These are phyloP conservation scores for Evansstolkia leycettana DNA, from an alignment of 495 filamentous ascomycete genomes.

Conservation along the genomic window DNA sequence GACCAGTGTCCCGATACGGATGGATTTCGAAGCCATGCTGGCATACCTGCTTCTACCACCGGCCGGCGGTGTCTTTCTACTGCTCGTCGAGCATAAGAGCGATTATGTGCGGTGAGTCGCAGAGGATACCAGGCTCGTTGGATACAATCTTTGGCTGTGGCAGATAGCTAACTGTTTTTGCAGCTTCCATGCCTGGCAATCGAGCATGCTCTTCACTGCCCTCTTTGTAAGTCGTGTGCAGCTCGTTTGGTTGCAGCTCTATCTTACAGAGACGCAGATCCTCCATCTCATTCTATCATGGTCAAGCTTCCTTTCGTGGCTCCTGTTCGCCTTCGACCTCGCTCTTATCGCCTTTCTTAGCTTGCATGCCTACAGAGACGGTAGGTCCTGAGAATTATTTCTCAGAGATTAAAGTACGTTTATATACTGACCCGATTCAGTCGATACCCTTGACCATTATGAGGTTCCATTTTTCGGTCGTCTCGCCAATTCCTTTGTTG, in stretches of 20 bases:
- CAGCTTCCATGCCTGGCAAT: constrained; percentile 96
- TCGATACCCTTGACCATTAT: constrained; percentile 81
- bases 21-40: constrained; percentile 82
- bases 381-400: constrained; percentile 35
- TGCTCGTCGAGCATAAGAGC: constrained; percentile 84
- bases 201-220: constrained; percentile 70
- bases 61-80: constrained; percentile 69
- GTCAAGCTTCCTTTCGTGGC: constrained; percentile 72
- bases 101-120: constrained; percentile 78
- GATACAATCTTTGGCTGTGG: background rate
- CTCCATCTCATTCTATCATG: constrained; percentile 78
- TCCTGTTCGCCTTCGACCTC: constrained; percentile 65
- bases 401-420: too few species aligned
- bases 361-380: constrained; percentile 72
- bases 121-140: too few species aligned
- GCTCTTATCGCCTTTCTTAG: constrained; percentile 66
- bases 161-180: constrained; percentile 5
- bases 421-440: constrained; percentile 18
- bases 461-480: constrained; percentile 72
- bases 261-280: constrained; percentile 26
- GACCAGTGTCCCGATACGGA: constrained; percentile 64
- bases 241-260: background rate
- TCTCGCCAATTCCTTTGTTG: constrained; percentile 80
- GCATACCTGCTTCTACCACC: constrained; percentile 84
- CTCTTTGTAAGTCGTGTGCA: constrained; percentile 50